phyloP scores from a whole-genome alignment of 768 basidiomycete species.

The Podaxis sp. region DNA sequence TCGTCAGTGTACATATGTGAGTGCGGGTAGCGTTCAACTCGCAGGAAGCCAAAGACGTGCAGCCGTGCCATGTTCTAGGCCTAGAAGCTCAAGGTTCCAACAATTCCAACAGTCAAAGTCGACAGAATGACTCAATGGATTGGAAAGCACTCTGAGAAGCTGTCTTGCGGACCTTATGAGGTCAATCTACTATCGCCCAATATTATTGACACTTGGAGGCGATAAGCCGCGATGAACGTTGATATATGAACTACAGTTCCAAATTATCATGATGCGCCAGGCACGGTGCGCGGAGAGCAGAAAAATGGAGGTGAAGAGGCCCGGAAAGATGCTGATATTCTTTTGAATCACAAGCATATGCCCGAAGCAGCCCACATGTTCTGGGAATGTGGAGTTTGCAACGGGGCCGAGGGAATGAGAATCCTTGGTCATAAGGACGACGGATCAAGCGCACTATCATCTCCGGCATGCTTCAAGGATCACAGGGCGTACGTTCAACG shows the following conservation, averaged over 20 bases:
- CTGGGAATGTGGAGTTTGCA: not conserved
- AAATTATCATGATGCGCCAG: not conserved
- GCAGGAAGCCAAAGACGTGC: no score
- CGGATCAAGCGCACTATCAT: conserved; percentile 9
- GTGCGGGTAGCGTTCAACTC: no score
- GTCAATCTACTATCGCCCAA: not conserved
- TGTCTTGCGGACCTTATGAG: not conserved
- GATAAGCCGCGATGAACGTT: not conserved
- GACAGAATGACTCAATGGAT: conserved; percentile 2
- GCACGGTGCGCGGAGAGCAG: not conserved
- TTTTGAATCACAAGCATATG: not conserved
- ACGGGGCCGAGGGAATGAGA: not conserved
- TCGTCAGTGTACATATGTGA: no score
- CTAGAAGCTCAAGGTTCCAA: not conserved
- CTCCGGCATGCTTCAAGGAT: not conserved
- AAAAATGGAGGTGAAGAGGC: not conserved
- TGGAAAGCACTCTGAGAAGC: not conserved
- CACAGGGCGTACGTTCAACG: not conserved
- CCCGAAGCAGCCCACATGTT: not conserved
- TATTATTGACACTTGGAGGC: not conserved
- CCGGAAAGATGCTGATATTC: not conserved
- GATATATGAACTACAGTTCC: not conserved
- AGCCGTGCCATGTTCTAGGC: no score
- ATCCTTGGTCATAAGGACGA: not conserved
- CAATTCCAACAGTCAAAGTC: not conserved